Percentiles rank a stretch among this genome's conserved stretches.
phyloP scores from a whole-genome alignment of 148 eudicot genomes.

The Chenopodium suecicum region DNA sequence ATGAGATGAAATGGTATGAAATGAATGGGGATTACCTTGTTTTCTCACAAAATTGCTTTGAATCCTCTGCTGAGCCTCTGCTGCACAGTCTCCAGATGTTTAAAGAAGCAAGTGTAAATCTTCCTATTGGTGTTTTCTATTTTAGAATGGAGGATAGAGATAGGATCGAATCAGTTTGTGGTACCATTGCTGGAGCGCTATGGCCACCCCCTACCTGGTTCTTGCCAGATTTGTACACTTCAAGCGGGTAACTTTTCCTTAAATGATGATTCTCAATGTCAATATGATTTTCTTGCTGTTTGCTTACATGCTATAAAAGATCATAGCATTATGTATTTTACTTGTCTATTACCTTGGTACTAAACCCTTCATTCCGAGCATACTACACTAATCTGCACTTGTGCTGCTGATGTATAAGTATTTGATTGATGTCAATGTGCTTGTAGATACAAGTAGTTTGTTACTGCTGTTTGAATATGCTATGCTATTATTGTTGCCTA shows the following conservation, averaged over 20 bases:
- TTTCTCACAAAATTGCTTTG: background rate
- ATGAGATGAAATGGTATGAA: background rate
- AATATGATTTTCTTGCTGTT: background rate
- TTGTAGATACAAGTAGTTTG: background rate
- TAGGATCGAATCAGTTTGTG: background rate
- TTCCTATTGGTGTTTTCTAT: background rate
- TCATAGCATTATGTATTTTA: background rate
- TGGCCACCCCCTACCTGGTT: constrained; percentile 23
- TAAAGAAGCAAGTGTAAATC: background rate
- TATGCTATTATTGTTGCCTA: background rate
- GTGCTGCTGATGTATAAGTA: background rate
- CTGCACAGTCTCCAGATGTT: background rate
- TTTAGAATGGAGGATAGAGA: background rate
- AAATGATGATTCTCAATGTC: background rate
- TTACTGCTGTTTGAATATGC: background rate
- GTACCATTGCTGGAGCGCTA: background rate
- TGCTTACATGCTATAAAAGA: background rate
- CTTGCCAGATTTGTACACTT: constrained; percentile 8
- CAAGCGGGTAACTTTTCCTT: background rate
- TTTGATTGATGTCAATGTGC: background rate
- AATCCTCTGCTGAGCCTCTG: background rate
- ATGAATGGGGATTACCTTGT: background rate
- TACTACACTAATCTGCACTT: background rate
- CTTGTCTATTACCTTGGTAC: background rate
- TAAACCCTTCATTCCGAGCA: background rate